Base-by-base conservation (phyloP, 2,329 filamentous ascomycete species). In the Sarocladiaceae sp. region DNA sequence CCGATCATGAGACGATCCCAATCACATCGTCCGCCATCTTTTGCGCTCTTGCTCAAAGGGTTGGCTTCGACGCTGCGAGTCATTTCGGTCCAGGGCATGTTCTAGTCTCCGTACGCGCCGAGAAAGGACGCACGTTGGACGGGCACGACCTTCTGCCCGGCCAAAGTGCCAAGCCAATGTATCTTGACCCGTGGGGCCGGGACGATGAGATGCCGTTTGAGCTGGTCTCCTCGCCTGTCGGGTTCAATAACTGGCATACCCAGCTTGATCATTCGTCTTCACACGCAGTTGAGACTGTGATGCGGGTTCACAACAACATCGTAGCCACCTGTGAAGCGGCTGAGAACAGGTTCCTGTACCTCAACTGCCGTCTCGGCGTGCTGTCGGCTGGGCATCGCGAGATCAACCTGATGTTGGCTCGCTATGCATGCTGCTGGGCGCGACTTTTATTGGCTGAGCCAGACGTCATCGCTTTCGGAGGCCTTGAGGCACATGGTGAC, bases 11-110 rank as follows among this genome's bases (percentile, higher is more conserved):
- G 21, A 91, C 89, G 2, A 72, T 96, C 7, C 93, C 91, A 2
- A 73, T 96, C 42, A 84, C 96, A 49, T 93, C 88, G 2, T 84
- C 84, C 45, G 84, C 83, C 48, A 95, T 97, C 50, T 98, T 84
- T 64, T 93, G 85, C 57, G 82, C 81, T 46, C 62, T 97, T 13
- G 90, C 88, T 1, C 73, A 78, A 45, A 76, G 85, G 29, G 60
- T 96, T 11, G 85, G 84, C 2, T 63, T 98, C 37, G 75, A 83
- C 53, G 88, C 90, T n/a, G n/a, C 1, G 78, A 80, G 26, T 88
- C 86, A 44, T 91, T 82, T 84, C 33, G 86, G 91, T 55, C 88
- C 91, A 3, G 85, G 80, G 51, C 89, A 96, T 58, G 87, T 95
- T 12, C 84, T 95, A 58, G 85, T 81, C 15, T 80, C 94, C 43